These are phyloP conservation scores for Zygoascus hellenicus DNA, from an alignment of 1,139 yeast genomes.

Conservation along the genomic window DNA sequence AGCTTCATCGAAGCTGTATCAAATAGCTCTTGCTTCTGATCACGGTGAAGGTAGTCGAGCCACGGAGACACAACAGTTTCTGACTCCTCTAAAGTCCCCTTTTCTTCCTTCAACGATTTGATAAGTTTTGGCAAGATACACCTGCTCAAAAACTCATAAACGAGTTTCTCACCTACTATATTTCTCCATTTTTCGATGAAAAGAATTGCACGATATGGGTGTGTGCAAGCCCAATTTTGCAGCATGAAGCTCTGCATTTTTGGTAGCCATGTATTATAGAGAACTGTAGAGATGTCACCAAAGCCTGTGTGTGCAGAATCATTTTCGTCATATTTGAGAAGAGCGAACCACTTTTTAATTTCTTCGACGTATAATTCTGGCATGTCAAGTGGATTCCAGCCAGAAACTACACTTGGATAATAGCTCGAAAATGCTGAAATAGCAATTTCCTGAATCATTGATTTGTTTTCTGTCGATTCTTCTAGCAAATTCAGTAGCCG, in stretches of 20 bases:
- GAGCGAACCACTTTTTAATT: no score
- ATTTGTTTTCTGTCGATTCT: no score
- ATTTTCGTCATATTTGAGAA: no score
- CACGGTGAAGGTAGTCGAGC: slow-evolving; percentile 35
- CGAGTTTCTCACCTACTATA: slow-evolving; percentile 34
- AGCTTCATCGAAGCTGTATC: slow-evolving; percentile 33
- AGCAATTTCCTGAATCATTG: no score
- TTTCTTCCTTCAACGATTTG: slow-evolving; percentile 36
- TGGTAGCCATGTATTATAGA: slow-evolving; percentile 36
- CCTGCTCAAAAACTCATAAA: slow-evolving; percentile 29
- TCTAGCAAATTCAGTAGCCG: neutral
- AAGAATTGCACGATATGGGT: slow-evolving; percentile 26
- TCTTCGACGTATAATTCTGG: no score
- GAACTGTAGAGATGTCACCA: no score
- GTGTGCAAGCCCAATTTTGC: slow-evolving; percentile 33
- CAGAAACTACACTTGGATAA: no score
- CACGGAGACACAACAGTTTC: slow-evolving; percentile 44
- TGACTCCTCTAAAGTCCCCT: slow-evolving; percentile 24
- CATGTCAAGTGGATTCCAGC: no score
- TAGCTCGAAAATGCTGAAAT: no score
- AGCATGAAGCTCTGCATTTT: slow-evolving; percentile 30
- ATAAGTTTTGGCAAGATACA: slow-evolving; percentile 38
- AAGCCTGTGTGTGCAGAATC: no score
- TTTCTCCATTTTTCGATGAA: slow-evolving; percentile 41
- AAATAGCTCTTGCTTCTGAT: slow-evolving; percentile 24